Evolutionary conservation across 75 land plant species (phyloP).

Genomic region (Selaginella tamariscina): DNA sequence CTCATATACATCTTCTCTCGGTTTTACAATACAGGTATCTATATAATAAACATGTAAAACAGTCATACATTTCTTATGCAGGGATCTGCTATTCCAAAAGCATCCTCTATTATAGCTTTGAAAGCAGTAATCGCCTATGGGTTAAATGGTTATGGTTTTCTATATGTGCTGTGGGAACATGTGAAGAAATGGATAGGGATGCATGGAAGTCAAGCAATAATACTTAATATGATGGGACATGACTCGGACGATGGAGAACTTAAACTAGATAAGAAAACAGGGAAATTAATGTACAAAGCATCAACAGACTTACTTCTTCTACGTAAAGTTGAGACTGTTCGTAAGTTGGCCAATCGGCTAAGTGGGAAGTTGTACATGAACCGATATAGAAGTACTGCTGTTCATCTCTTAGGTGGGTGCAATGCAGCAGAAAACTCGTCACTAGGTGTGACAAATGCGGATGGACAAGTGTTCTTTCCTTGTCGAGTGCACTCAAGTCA

Average conservation of each 20-base stretch:
- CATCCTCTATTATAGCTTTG: neutral
- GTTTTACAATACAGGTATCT: conserved; percentile 41
- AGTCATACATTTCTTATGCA: too few species aligned
- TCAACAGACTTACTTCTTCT: neutral
- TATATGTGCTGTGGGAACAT: neutral
- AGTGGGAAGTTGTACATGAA: conserved; percentile 26
- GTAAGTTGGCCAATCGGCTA: neutral
- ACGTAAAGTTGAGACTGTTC: neutral
- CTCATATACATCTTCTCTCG: conserved; percentile 41
- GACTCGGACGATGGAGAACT: neutral
- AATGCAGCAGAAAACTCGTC: conserved; percentile 22
- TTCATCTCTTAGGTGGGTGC: conserved; percentile 49
- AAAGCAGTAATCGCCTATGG: neutral
- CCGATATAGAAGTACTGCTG: conserved; percentile 30
- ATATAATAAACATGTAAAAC: neutral
- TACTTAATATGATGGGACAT: neutral
- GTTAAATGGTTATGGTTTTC: neutral
- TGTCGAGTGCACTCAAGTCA: neutral
- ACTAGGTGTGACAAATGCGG: conserved; percentile 31
- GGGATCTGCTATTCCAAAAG: neutral
- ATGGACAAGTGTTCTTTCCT: conserved; percentile 35
- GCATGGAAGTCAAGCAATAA: neutral
- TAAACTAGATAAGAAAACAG: neutral
- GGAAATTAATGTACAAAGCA: neutral
- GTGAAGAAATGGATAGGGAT: neutral